Evolutionary conservation across 306 rosid genomes (phyloP), one percentile per base, ranked within the genome.

Genomic region (Malus orientalis): DNA sequence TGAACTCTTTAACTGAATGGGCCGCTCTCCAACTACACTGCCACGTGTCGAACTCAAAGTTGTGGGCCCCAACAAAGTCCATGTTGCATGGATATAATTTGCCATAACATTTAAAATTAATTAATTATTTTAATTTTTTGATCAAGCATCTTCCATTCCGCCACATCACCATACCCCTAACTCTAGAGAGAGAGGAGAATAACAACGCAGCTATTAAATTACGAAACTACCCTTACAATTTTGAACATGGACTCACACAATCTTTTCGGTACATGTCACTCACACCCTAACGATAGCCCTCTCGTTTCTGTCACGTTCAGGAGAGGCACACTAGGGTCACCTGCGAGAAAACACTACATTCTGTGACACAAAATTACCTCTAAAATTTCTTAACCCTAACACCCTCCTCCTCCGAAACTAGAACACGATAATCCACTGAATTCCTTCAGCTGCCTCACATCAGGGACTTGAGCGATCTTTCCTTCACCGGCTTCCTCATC

Each of bases 401-500:
- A n/a, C 58, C n/a, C 73, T 62, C n/a, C 5, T 32, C 22, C 42
- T 6, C 27, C 49, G 53, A 61, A 3, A 81, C 44, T 5, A 27
- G 15, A 42, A n/a, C 42, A 5, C 32, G 22, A 71, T 62, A 68
- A 69, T 22, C 30, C 19, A 3, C n/a, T 16, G 71, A 49, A 49
- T 12, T 63, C 10, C 30, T 61, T 10, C 79, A 79, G 33, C 30
- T 78, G 64, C 54, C 75, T 81, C 81, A 91, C 98, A 94, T 91
- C 1, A 94, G 80, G 15, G 98, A 94, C 79, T 94, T 94, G 71
- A 94, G 65, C 38, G 97, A 94, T 80, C 97, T 86, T 6, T 91
- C 97, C 80, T 94, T 94, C 77, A 90, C 91, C 0, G 96, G 95
- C 77, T 87, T 94, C 86, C 98, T 80, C 87, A 85, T 85, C 81